Evolutionary conservation across 495 filamentous ascomycete genomes (phyloP), one percentile per base, ranked within the genome.

Genomic region (Geopyxis carbonaria): DNA sequence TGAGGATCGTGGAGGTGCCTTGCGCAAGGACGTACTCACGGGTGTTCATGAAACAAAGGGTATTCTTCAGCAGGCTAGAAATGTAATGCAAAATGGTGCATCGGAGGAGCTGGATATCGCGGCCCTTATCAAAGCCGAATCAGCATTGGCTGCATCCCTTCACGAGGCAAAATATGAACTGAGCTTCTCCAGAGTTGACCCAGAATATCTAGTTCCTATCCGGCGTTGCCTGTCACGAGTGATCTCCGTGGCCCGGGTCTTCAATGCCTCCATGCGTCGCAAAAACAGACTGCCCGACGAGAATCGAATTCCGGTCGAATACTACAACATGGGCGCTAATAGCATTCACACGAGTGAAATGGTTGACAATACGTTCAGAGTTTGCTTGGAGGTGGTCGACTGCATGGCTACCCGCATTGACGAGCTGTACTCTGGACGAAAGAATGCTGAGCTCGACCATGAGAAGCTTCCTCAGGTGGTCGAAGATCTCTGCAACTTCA

Each of bases 231-330:
- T 55, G 20, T 37, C 38, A 7, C 42, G 40, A 4, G 19, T 55
- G 34, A 33, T 55, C 7, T 49, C 51, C 30, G 15, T 39, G 4
- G 37, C 31, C 14, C 34, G 46, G n/a, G 40, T 46, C 11, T 53
- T 54, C 13, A 55, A 55, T 21, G 41, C 50, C 25, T 38, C 50
- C 6, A 48, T 54, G 43, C 42, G 51, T 8, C 41, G 50, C n/a
- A 45, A 45, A 28, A 42, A 52, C 21, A 38, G 47, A 5, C 37
- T 51, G 2, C 32, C 44, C 28, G 39, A 40, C 6, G 29, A 28
- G 2, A 24, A n/a, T 22, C 34, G 13, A n/a, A 18, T 16, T 22
- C 14, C n/a, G 14, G 16, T 41, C 8, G 29, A n/a, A 14, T 20
- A 22, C n/a, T 28, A 18, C 24, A 39, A 7, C 11, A 6, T 13